phyloP scores from a whole-genome alignment of 2,329 filamentous ascomycete genomes.

The Elsinoe fawcettii region DNA sequence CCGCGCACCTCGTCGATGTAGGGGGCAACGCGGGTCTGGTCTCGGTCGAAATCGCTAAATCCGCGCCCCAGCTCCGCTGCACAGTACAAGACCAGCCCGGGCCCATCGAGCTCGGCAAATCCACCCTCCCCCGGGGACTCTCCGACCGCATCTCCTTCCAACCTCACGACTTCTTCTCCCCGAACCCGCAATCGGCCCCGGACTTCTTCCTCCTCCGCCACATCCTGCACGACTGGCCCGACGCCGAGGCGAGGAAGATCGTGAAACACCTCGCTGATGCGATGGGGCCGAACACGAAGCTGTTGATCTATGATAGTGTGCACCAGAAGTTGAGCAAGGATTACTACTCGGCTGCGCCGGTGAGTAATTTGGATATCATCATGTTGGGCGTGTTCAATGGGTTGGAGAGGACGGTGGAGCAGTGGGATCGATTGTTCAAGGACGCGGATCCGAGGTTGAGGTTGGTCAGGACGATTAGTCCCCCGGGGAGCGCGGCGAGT shows the following conservation, averaged over 20 bases:
- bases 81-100: constrained; percentile 40
- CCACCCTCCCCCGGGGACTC: constrained; percentile 14
- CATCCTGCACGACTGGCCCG: constrained; percentile 26
- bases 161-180: constrained; percentile 25
- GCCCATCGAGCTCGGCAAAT: constrained; percentile 14
- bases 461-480: neutral
- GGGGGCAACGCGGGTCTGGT: constrained; percentile 21
- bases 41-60: constrained; percentile 11
- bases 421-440: constrained; percentile 5
- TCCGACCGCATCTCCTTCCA: constrained; percentile 19
- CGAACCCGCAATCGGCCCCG: constrained; percentile 25
- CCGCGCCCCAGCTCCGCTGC: constrained; percentile 29
- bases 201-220: constrained; percentile 27
- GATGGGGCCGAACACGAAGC: constrained; percentile 1
- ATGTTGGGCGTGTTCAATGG: constrained; percentile 12
- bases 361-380: constrained; percentile 6
- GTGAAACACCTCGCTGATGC: neutral
- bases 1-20: constrained; percentile 19
- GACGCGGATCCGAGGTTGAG: neutral
- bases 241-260: constrained; percentile 16
- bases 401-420: constrained; percentile 5
- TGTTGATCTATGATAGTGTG: constrained; percentile 11
- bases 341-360: neutral
- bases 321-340: constrained; percentile 13
- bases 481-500: neutral